phyloP scores from a whole-genome alignment of 108 stramenopile species.

The Skeletonema marinoi region DNA sequence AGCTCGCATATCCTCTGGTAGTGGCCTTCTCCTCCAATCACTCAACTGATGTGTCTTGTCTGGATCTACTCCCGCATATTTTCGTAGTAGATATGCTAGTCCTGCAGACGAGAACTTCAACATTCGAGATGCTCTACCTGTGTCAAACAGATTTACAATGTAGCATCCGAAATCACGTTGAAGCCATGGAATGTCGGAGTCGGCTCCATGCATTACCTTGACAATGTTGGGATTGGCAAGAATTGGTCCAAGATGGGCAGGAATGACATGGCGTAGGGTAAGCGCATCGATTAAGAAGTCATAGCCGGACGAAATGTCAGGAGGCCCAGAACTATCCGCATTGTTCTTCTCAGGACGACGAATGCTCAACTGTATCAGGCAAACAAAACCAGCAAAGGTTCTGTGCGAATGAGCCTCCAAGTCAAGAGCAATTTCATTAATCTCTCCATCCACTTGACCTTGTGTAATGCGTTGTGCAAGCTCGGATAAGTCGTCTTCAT shows the following conservation, averaged over 20 bases:
- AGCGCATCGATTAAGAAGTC: slow-evolving; percentile 96
- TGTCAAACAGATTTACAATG: slow-evolving; percentile 96
- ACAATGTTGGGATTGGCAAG: slow-evolving; percentile 91
- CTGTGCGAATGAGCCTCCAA: slow-evolving; percentile 92
- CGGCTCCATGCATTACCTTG: slow-evolving; percentile 98
- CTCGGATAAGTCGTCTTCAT: slow-evolving; percentile 68
- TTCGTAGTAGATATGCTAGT: slow-evolving; percentile 83
- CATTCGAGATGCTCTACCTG: slow-evolving; percentile 80
- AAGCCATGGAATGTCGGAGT: slow-evolving; percentile 96
- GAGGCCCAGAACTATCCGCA: neutral
- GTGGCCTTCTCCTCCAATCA: slow-evolving; percentile 97
- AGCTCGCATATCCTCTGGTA: slow-evolving; percentile 86
- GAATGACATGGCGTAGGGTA: slow-evolving; percentile 72
- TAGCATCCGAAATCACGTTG: slow-evolving; percentile 98
- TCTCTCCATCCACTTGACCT: slow-evolving; percentile 5
- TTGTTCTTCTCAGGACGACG: slow-evolving; percentile 14
- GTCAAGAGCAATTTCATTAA: slow-evolving; percentile 86
- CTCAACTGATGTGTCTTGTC: slow-evolving; percentile 94
- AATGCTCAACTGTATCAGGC: slow-evolving; percentile 94
- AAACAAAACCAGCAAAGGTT: slow-evolving; percentile 93
- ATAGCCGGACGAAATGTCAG: slow-evolving; percentile 21
- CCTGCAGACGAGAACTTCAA: slow-evolving; percentile 71
- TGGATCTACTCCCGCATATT: slow-evolving; percentile 70
- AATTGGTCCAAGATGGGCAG: slow-evolving; percentile 55
- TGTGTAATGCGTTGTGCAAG: slow-evolving; percentile 44